Percentiles rank a stretch among this genome's conserved stretches.
Evolutionary conservation across 352 stramenopile species (phyloP).

Genomic region (Phytopythium litorale): DNA sequence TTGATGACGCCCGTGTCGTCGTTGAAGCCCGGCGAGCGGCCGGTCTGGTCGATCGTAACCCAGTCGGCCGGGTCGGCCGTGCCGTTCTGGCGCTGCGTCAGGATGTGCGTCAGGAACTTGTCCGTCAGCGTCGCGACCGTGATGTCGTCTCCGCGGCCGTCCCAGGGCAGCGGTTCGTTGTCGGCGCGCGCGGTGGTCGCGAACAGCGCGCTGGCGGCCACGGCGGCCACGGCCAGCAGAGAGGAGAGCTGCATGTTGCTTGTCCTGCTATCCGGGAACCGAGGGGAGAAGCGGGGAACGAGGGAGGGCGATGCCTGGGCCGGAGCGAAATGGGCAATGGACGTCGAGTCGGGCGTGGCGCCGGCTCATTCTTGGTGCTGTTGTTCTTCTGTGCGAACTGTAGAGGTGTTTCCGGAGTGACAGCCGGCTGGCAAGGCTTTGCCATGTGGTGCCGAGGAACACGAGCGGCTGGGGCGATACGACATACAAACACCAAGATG

Average conservation of each 20-base stretch:
- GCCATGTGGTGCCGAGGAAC: slow-evolving; percentile 3
- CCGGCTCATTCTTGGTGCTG: not conserved
- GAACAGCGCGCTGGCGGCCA: slow-evolving; percentile 15
- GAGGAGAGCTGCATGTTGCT: slow-evolving; percentile 14
- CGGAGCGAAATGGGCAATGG: slow-evolving; percentile 7
- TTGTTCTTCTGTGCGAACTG: not conserved
- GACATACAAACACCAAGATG: not conserved
- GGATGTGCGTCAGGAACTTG: slow-evolving; percentile 67
- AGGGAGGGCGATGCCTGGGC: not conserved
- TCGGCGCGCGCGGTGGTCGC: slow-evolving; percentile 14
- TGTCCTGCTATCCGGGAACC: not conserved
- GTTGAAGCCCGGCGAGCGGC: slow-evolving; percentile 53
- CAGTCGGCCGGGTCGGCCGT: slow-evolving; percentile 39
- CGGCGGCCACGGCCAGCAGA: slow-evolving; percentile 14
- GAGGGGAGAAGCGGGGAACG: not conserved
- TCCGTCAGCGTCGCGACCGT: slow-evolving; percentile 44
- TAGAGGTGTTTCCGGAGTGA: not conserved
- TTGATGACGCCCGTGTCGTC: slow-evolving; percentile 57
- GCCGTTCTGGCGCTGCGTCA: slow-evolving; percentile 50
- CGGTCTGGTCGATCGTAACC: slow-evolving; percentile 35
- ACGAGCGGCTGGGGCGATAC: not conserved
- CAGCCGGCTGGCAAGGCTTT: not conserved
- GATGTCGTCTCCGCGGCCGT: slow-evolving; percentile 46
- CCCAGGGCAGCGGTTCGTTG: slow-evolving; percentile 45
- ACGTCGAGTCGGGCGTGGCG: not conserved